Base-by-base conservation (phyloP, 768 basidiomycete species). In the Boletus rubropictus region DNA sequence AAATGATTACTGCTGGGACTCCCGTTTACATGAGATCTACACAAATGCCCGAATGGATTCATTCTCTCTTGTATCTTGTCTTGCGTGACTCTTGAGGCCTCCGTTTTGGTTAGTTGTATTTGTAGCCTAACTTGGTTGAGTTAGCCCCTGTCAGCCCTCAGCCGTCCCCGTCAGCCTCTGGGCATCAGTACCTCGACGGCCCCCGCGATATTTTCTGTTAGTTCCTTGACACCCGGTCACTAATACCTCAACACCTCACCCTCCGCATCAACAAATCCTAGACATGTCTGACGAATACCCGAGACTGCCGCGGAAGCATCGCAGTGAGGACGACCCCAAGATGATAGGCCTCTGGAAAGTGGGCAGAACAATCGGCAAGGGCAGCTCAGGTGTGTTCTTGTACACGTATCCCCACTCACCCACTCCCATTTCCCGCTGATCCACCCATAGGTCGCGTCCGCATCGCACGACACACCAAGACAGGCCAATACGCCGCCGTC, bases 401-500 rank as follows among this genome's bases (percentile, higher is more conserved):
- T 37, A 32, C 37, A 21, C 39, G 3, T 39, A 17, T 9, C 17
- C 11, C 36, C n/a, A 21, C 29, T 8, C 27, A n/a, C 14, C 17
- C 20, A 28, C 28, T 1, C 21, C 41, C 33, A 28, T 22, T 21
- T 11, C 43, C 14, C n/a, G 0, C 27, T 2, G 7, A 5, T 11
- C 43, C 20, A 50, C 5, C 6, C 35, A 18, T 44, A 96, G 94
- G 94, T 44, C 88, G 88, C 46, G 94, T 98, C 15, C 79, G 88
- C 44, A 83, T 96, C 54, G 92, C 90, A 32, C 77, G 90, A 52
- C 88, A 94, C 65, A 77, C 82, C n/a, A 86, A 79, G 63, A 89
- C 89, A 0, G 89, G 87, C 24, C 82, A 91, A 68, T 84, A 86
- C 59, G 91, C 93, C 31, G 94, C 94, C 8, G 81, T 96, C 65